Base-by-base conservation (phyloP, 179 eudicot genomes). In the Corrigiola litoralis region DNA sequence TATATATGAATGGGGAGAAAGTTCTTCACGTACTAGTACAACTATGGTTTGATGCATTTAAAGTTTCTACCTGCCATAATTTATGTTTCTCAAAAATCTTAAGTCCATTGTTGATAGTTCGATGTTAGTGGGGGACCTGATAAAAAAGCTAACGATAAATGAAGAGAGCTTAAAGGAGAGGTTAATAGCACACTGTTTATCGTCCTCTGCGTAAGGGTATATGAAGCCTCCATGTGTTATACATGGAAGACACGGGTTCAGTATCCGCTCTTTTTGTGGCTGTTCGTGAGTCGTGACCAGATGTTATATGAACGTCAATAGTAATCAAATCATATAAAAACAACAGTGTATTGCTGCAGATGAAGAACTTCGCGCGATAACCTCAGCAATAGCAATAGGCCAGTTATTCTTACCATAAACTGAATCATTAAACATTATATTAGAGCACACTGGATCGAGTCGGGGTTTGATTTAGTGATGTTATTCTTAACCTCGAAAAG, bases 51-150 rank as follows among this genome's bases (percentile, higher is more conserved):
- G 49, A 6, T 40, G 69, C 73, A 74, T 63, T 67, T 62, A 74
- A 54, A 38, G 58, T 45, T 68, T 58, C 61, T 44, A 74, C 73
- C 78, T 68, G 61, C 73, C 73, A 69, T 65, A 55, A 10, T 23
- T 38, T 14, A 37, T 28, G 25, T 28, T 29, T 29, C 9, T 8
- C 29, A 18, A 51, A 21, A 20, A 24, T 60, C 60, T 18, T 0
- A 27, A 25, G 29, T 58, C 4, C 5, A 58, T 23, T 20, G 38
- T 52, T 32, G 4, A 37, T 41, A 20, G 17, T n/a, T 45, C 31
- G 33, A 55, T 32, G 31, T 2, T 14, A 44, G 56, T 67, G 63
- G 63, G 59, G 63, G 63, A 14, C 55, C 56, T 45, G 17, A 29
- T 44, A 0, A 27, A 6, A 67, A 56, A 57, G 63, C 28, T 38